Percentiles rank a stretch among this genome's conserved stretches.
Conservation (phyloP, 2,329 filamentous ascomycete genomes). For the Cordyceps sp. region DNA sequence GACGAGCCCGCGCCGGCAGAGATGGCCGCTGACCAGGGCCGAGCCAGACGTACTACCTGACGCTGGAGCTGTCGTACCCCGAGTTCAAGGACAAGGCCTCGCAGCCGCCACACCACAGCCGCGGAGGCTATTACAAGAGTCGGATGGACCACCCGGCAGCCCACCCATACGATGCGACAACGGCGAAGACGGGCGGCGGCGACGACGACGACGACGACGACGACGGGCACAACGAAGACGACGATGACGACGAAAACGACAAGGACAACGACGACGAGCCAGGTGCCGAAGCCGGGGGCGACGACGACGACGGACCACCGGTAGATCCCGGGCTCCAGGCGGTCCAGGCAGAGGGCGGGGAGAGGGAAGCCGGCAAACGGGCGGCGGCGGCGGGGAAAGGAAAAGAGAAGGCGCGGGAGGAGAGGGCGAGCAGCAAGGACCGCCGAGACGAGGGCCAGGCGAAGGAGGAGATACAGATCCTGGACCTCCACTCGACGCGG, state of each 20-base stretch:
- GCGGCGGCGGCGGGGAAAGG: conserved; percentile 7
- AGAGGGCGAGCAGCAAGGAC: neutral
- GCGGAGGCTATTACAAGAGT: conserved; percentile 30
- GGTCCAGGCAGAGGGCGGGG: conserved; percentile 8
- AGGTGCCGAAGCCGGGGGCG: conserved; percentile 8
- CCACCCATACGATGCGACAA: conserved; percentile 5
- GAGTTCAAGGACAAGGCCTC: conserved; percentile 33
- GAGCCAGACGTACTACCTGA: conserved; percentile 45
- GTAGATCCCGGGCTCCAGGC: conserved; percentile 20
- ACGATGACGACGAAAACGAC: conserved; percentile 5
- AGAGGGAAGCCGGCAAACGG: neutral
- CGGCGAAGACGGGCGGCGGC: conserved; percentile 1
- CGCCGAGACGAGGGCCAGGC: conserved; percentile 1
- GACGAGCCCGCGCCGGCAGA: neutral
- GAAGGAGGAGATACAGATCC: conserved; percentile 48
- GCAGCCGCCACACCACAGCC: conserved; percentile 18
- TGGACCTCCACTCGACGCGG: conserved; percentile 62
- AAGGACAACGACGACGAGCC: neutral
- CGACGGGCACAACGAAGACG: conserved; percentile 8
- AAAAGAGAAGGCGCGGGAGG: conserved; percentile 7
- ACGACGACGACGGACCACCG: conserved; percentile 12
- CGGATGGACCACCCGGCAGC: conserved; percentile 17
- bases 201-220: conserved; percentile 11
- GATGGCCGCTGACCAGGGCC: neutral
- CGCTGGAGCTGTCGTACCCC: conserved; percentile 44